Evolutionary conservation across 2,329 filamentous ascomycete species (phyloP).

Genomic region (Diaporthe sp.): DNA sequence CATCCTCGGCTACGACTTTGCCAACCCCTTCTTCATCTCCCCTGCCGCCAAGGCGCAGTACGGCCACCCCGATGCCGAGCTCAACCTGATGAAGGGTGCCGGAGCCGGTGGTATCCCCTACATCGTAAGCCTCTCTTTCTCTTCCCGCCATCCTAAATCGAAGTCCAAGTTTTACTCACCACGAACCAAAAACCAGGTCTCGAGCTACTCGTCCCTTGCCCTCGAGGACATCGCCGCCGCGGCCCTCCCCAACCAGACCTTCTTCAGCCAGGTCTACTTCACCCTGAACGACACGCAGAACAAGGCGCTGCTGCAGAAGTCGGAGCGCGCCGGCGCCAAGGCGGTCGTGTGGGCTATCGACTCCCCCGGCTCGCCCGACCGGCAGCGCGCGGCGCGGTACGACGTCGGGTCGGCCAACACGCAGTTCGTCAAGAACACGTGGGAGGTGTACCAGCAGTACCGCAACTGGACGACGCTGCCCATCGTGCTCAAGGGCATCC

Average conservation of each 20-base stretch:
- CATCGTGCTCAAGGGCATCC: conserved; percentile 58
- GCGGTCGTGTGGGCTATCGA: conserved; percentile 57
- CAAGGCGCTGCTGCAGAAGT: conserved; percentile 49
- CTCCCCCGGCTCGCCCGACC: conserved; percentile 56
- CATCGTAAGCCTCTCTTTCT: conserved; percentile 51
- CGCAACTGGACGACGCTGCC: conserved; percentile 54
- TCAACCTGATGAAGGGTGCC: conserved; percentile 64
- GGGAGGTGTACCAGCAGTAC: conserved; percentile 56
- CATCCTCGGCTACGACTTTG: conserved; percentile 67
- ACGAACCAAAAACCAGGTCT: conserved; percentile 45
- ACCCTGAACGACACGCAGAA: conserved; percentile 52
- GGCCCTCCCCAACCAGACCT: conserved; percentile 51
- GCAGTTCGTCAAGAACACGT: conserved; percentile 42
- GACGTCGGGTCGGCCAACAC: conserved; percentile 53
- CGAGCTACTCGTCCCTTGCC: conserved; percentile 51
- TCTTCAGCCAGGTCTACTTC: conserved; percentile 54
- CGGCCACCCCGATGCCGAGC: conserved; percentile 61
- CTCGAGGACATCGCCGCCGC: conserved; percentile 56
- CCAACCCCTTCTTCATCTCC: conserved; percentile 68
- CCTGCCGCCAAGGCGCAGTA: conserved; percentile 62
- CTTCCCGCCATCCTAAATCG: neutral
- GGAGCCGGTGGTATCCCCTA: conserved; percentile 64
- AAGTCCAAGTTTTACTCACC: neutral
- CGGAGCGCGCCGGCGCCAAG: conserved; percentile 52
- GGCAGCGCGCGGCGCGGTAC: conserved; percentile 57